A percentile compares a stretch with the other conserved stretches of the same genome.
phyloP scores from a whole-genome alignment of 78 protist genomes.

The Dictyostelium capitatum region DNA sequence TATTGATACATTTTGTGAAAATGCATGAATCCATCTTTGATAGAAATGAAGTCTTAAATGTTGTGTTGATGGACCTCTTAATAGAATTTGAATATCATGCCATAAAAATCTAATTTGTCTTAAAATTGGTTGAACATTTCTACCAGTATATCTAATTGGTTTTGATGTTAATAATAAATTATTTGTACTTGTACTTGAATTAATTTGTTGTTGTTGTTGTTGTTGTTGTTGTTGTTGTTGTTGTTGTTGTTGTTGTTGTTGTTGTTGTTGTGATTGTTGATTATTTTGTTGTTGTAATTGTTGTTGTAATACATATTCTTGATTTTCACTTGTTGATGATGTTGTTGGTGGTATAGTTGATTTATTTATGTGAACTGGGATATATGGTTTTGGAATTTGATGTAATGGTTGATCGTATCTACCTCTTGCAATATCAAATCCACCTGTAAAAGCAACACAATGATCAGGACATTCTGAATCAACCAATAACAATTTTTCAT shows the following conservation, averaged over 20 bases:
- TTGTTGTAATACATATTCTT: not conserved
- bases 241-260: not conserved
- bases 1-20: constrained; percentile 44
- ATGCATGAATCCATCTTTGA: constrained; percentile 87
- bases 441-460: constrained; percentile 84
- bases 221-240: constrained; percentile 9
- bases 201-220: not conserved
- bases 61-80: constrained; percentile 68
- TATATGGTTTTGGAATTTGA: constrained; percentile 74
- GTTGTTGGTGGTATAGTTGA: not conserved
- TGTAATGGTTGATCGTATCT: constrained; percentile 85
- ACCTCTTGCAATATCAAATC: constrained; percentile 88
- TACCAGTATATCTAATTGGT: constrained; percentile 69
- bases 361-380: constrained; percentile 15
- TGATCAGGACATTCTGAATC: constrained; percentile 84
- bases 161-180: not conserved
- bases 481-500: constrained; percentile 84
- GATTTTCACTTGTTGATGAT: not conserved
- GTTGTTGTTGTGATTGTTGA: not conserved
- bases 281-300: not conserved
- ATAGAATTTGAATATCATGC: constrained; percentile 85
- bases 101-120: constrained; percentile 80
- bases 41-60: constrained; percentile 74
- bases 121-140: constrained; percentile 67
- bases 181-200: not conserved